Base-by-base conservation (phyloP, 257 asterid species). In the Dorcoceras hygrometricum region DNA sequence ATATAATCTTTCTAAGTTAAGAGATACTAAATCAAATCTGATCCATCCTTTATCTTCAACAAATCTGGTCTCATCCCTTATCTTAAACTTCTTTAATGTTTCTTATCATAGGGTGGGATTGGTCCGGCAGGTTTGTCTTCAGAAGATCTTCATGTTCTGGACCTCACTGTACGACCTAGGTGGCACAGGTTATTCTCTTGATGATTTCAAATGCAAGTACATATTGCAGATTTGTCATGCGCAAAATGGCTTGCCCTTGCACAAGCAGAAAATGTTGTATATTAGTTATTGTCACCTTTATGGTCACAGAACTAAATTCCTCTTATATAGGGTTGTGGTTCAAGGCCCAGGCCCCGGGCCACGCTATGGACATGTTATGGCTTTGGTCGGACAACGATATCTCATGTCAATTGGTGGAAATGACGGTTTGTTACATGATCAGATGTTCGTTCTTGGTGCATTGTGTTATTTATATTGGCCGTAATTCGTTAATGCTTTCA, bases 261-360 rank as follows among this genome's bases (percentile, higher is more conserved):
- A 22, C 19, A 59, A 32, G 23, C 36, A 55, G 28, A 53, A 57
- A 57, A 14, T 18, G 25, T 54, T 59, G 39, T 66, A 63, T 76
- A 51, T 24, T 68, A 3, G 27, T 28, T 58, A 57, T 64, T 31
- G 23, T 46, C 18, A n/a, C n/a, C 19, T 20, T 23, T 55, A 22
- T 48, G 2, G 34, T 62, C 54, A 71, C 55, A 27, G 14, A 59
- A 23, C 57, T 32, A 27, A 62, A 63, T 46, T 23, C 70, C 65
- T 68, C 75, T 76, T 53, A 60, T 57, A 55, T 71, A 89, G 97
- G 89, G 98, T 92, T 69, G 96, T 85, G 32, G 99, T 93, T 67
- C 99, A 90, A 74, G 99, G 97, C 58, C 99, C 95, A 68, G 96
- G 99, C 68, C 99, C 97, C 59, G 99, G 99, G 76, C 91, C 97